Percentiles rank a stretch among this genome's conserved stretches.
Conservation (phyloP, 306 rosid genomes). For the Casuarina cunninghamiana region DNA sequence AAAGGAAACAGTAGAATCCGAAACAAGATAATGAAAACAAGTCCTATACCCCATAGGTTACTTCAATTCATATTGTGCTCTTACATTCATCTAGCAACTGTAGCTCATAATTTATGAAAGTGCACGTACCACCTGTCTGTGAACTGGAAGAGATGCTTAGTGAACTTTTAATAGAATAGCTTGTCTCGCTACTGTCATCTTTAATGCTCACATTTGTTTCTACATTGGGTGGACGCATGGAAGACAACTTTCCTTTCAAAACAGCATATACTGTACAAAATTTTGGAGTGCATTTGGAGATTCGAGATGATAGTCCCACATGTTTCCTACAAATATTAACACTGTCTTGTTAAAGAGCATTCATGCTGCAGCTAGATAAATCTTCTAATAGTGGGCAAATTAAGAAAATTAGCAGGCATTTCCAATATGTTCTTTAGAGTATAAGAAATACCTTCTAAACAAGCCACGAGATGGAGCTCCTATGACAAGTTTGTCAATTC, state of each 20-base stretch:
- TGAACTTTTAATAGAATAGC: conserved; percentile 56
- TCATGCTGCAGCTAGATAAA: conserved; percentile 20
- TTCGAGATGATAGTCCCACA: conserved; percentile 61
- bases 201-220: conserved; percentile 42
- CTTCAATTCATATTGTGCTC: background rate
- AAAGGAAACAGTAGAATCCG: background rate
- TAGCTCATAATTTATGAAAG: conserved; percentile 22
- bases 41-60: background rate
- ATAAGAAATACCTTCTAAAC: conserved; percentile 65
- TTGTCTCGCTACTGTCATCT: conserved; percentile 59
- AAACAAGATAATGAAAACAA: background rate
- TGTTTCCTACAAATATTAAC: conserved; percentile 52
- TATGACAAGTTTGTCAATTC: conserved; percentile 60
- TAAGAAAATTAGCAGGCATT: background rate
- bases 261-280: conserved; percentile 77
- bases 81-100: conserved; percentile 8
- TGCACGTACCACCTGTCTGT: conserved; percentile 75
- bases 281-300: conserved; percentile 68
- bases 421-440: background rate
- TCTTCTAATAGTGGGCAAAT: background rate
- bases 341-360: conserved; percentile 22
- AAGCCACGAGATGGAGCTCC: conserved; percentile 78
- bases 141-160: conserved; percentile 52
- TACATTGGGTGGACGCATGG: conserved; percentile 57
- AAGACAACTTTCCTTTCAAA: conserved; percentile 76